A percentile compares a stretch with the other conserved stretches of the same genome.
phyloP scores from a whole-genome alignment of 148 eudicot species.

The Rhododendron molle region DNA sequence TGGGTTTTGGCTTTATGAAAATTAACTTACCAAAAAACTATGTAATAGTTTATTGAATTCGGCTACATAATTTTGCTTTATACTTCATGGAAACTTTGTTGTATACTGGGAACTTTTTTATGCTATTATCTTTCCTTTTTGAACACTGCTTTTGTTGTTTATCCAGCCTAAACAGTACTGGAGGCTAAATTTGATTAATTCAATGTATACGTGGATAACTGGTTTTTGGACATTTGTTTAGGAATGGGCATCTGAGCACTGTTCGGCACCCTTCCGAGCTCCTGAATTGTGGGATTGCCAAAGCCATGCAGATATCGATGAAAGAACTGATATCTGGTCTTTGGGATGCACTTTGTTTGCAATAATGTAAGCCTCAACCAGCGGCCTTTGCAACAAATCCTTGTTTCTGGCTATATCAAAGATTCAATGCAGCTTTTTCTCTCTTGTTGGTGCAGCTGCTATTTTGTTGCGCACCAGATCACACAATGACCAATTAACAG shows the following conservation, averaged over 20 bases:
- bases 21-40: too few species aligned
- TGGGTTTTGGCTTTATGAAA: too few species aligned
- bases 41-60: background rate
- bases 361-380: constrained; percentile 55
- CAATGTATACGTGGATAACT: background rate
- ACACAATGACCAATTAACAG: background rate
- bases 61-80: background rate
- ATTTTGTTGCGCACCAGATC: background rate
- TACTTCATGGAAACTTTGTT: background rate
- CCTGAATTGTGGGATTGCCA: constrained; percentile 99
- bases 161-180: background rate
- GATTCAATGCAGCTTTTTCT: background rate
- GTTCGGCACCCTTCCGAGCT: constrained; percentile 94
- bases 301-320: constrained; percentile 83
- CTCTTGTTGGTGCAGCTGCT: background rate
- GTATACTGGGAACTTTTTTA: background rate
- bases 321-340: constrained; percentile 97
- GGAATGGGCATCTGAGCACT: constrained; percentile 99
- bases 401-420: background rate
- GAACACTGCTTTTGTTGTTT: background rate
- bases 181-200: constrained; percentile 1
- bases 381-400: background rate
- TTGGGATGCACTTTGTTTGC: constrained; percentile 92
- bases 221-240: constrained; percentile 21
- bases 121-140: background rate